Base-by-base conservation (phyloP, 306 rosid genomes). In the Benincasa hispida region DNA sequence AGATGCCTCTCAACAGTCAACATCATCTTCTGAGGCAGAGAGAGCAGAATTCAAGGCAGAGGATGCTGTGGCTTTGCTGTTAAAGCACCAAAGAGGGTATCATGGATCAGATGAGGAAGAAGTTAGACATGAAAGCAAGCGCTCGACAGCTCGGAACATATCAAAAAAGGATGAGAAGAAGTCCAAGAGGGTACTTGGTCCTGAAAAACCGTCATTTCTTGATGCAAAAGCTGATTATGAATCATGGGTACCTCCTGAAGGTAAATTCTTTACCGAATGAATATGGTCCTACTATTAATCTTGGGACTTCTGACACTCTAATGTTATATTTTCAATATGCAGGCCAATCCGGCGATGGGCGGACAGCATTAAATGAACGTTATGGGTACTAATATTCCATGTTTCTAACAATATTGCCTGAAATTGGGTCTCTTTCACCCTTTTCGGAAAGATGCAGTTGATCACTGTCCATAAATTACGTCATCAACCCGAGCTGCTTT, bases 271-370 rank as follows among this genome's bases (percentile, higher is more conserved):
- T 54, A 34, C 22, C 74, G 65, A 60, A 27, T 6, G 8, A 4
- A 45, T 6, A 5, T 6, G 13, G 2, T 42, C 65, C 59, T 28
- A 41, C 48, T 25, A 28, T 5, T 30, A 17, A 19, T 2, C 47
- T 57, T 58, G 19, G 13, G 39, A 75, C 56, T 28, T 24, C 68
- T 69, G 21, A 45, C 72, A 45, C 72, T 41, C 66, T 57, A 50
- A 17, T 57, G 35, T 39, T 27, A 24, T 15, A 6, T 53, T 58
- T 76, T 3, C 65, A 80, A 57, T 60, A 45, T 81, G 87, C 96
- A 94, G 99, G 99, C 41, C 97, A 94, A 92, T 86, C 98, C 10
- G 98, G 96, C 4, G 97, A 94, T 77, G 98, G 98, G 68, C 81
- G 97, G 54, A 91, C 97, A 6, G 77, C 97, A 32, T 80, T 94